Conservation (phyloP, 805 yeast species). For the Wickerhamiella spandovensis region DNA sequence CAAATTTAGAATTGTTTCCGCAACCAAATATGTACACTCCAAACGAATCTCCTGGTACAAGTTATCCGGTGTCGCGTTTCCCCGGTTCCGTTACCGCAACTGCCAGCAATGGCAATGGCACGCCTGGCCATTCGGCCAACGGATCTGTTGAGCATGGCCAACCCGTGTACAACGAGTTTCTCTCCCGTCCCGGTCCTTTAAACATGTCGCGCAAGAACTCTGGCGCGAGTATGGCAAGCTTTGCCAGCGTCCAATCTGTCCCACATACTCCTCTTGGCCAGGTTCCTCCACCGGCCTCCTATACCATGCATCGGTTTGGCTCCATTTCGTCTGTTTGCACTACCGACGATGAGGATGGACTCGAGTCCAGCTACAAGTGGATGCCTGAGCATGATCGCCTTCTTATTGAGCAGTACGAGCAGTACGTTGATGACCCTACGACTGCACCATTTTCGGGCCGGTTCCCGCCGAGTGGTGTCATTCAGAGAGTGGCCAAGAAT, state of each 20-base stretch:
- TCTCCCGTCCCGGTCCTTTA: background rate
- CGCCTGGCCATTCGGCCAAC: background rate
- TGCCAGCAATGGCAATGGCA: background rate
- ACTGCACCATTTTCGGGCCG: constrained; percentile 53
- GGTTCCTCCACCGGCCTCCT: constrained; percentile 8
- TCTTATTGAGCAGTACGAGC: constrained; percentile 35
- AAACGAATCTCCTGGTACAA: background rate
- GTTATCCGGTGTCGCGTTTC: background rate
- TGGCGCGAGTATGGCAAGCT: background rate
- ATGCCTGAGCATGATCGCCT: constrained; percentile 28
- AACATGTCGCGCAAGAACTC: background rate
- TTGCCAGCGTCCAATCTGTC: constrained; percentile 9
- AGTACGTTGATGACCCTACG: constrained; percentile 41
- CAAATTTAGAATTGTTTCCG: background rate
- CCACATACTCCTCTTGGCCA: constrained; percentile 19
- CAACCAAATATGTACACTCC: background rate
- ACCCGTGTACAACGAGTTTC: background rate
- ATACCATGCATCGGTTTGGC: constrained; percentile 18
- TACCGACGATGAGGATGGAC: constrained; percentile 20
- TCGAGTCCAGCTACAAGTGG: constrained; percentile 19
- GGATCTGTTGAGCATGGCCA: background rate
- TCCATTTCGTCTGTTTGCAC: constrained; percentile 19
- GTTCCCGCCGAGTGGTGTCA: constrained; percentile 56
- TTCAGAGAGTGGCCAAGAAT: constrained; percentile 45
- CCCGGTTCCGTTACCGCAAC: background rate